Evolutionary conservation across 176 grass and related monocot species (phyloP).

Genomic region (Melocanna baccifera): DNA sequence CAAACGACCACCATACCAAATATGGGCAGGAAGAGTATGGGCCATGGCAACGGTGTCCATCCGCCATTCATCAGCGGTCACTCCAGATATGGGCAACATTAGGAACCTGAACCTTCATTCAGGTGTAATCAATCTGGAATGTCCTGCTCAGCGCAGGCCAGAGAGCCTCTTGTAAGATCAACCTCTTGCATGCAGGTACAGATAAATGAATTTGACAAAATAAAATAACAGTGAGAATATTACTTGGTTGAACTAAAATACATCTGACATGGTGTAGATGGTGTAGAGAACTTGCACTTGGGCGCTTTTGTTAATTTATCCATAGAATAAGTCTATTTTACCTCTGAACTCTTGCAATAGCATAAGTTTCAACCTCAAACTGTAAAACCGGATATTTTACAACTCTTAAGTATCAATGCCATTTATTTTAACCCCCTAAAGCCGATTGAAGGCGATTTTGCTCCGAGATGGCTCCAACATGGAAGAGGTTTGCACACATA

Average conservation of each 20-base stretch:
- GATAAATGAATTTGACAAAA: not conserved
- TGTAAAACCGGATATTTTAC: too few relatives aligned
- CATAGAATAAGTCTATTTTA: too few relatives aligned
- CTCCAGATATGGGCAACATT: constrained; percentile 28
- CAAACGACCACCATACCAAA: constrained; percentile 35
- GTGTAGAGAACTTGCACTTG: not conserved
- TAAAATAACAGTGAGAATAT: not conserved
- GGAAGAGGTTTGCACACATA: too few relatives aligned
- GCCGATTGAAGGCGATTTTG: too few relatives aligned
- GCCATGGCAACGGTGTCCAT: constrained; percentile 15
- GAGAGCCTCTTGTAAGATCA: not conserved
- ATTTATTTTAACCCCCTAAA: too few relatives aligned
- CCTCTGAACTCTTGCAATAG: too few relatives aligned
- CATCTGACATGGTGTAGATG: not conserved
- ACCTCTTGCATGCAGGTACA: not conserved
- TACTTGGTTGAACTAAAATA: not conserved
- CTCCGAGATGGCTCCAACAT: too few relatives aligned
- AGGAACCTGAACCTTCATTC: not conserved
- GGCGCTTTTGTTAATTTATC: not conserved
- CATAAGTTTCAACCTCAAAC: too few relatives aligned
- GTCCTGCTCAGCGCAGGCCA: not conserved
- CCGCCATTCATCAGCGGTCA: constrained; percentile 14
- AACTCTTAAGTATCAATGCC: too few relatives aligned
- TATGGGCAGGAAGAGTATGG: not conserved
- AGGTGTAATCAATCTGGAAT: not conserved